Evolutionary conservation across 768 basidiomycete species (phyloP), one percentile per base, ranked within the genome.

Genomic region (Multifurca ochricompacta): DNA sequence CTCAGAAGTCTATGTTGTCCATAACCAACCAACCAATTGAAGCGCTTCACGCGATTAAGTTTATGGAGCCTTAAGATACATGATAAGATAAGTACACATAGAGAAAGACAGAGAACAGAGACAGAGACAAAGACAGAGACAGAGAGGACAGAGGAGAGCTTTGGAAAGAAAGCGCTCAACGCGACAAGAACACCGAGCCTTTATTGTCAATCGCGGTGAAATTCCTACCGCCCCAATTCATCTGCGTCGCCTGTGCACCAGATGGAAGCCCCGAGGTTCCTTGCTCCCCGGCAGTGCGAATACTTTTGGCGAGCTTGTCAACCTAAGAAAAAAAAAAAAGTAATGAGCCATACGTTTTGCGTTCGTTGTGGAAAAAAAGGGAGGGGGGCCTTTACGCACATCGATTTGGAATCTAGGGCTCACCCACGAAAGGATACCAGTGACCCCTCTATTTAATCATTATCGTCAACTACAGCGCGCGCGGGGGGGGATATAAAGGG

Each of bases 171-270:
- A 42, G 11, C 44, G 30, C n/a, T 56, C 39, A 51, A 28, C 9
- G 31, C 8, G 58, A 48, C 43, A 59, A 36, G 44, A 44, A 44
- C 7, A 56, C 1, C 0, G 58, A 48, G 10, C 32, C 42, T 16
- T 41, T 28, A 43, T 86, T 87, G 5, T 63, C 64, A 40, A 87
- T 71, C n/a, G 79, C n/a, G 1, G 80, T 83, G 54, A 78, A 85
- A 42, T 61, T 64, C 0, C 67, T 65, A 6, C 62, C 74, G 1
- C 69, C 69, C 36, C 65, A 64, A 3, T 71, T 75, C 27, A 51
- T 65, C 62, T 74, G 72, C 13, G 67, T 67, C 3, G 81, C 75
- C 1, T 68, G 64, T 0, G 73, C 75, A 18, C 65, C 66, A 16
- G 75, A 40, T 0, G 80, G 76, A 9, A 87, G 68, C 1, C 60